Percentiles rank a stretch among this genome's conserved stretches.
Conservation (phyloP, 495 filamentous ascomycete species). For the Collariella sp. region DNA sequence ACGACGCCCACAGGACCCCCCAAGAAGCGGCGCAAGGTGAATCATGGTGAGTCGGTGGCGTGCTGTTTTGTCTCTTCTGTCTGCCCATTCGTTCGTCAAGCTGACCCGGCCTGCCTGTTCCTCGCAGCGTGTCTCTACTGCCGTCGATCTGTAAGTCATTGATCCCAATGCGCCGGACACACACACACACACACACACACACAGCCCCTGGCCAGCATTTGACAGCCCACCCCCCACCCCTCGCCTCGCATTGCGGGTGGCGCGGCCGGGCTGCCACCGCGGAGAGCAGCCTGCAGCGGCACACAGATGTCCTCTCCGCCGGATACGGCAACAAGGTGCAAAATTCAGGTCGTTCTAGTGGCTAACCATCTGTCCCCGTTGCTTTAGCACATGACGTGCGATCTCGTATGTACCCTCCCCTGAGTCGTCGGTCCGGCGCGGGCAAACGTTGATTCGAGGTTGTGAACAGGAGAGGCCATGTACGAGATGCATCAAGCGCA, state of each 20-base stretch:
- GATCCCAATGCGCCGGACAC: conserved; percentile 20
- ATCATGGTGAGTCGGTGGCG: conserved; percentile 70
- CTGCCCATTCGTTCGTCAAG: conserved; percentile 22
- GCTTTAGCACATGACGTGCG: conserved; percentile 95
- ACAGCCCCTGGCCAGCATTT: conserved; percentile 25
- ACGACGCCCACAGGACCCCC: conserved; percentile 52
- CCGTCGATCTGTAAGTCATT: conserved; percentile 86
- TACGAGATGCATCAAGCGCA: conserved; percentile 95
- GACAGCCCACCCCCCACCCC: too few species aligned
- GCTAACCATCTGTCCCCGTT: conserved; percentile 24
- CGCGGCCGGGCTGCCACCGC: conserved; percentile 2
- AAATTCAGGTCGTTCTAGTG: conserved; percentile 17
- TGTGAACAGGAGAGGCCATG: conserved; percentile 76
- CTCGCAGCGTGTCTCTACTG: conserved; percentile 94
- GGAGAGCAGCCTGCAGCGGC: conserved; percentile 6
- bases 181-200: too few species aligned
- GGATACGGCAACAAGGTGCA: conserved; percentile 11
- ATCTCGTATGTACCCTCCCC: conserved; percentile 73
- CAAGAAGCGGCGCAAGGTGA: conserved; percentile 98
- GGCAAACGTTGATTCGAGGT: conserved; percentile 19
- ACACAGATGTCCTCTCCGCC: conserved; percentile 1
- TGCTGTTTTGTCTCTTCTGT: conserved; percentile 22
- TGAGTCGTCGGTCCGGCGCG: conserved; percentile 13
- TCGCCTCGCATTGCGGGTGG: not conserved
- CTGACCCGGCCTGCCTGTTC: conserved; percentile 42